Evolutionary conservation across 129 eudicot genomes (phyloP).

Genomic region (Sambucus nigra): DNA sequence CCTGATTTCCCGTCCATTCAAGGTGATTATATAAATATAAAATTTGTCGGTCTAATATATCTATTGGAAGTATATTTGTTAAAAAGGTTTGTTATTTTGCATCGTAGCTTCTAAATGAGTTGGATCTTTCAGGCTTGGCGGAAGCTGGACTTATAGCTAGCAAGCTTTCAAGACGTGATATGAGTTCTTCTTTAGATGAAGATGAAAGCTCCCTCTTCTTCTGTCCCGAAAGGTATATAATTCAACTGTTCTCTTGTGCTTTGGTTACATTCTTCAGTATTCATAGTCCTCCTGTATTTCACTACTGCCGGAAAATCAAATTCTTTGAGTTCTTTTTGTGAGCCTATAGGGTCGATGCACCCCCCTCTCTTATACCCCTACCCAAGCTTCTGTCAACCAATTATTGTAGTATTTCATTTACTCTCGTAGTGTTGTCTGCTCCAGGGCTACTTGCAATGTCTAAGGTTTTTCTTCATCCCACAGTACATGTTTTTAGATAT

Average conservation of each 20-base stretch:
- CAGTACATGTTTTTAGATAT: no score
- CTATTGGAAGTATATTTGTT: constrained; percentile 1
- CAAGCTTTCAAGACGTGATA: constrained; percentile 78
- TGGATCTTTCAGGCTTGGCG: constrained; percentile 66
- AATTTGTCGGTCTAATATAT: neutral
- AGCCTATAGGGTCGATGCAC: neutral
- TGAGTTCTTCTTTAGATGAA: constrained; percentile 47
- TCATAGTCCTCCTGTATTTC: neutral
- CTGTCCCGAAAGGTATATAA: constrained; percentile 69
- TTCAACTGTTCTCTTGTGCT: constrained; percentile 8
- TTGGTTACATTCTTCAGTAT: neutral
- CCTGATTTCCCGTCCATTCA: constrained; percentile 93
- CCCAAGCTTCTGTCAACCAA: neutral
- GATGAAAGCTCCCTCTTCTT: constrained; percentile 53
- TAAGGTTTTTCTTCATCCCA: neutral
- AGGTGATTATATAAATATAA: constrained; percentile 33
- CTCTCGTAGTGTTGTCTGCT: no score
- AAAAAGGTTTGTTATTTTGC: neutral
- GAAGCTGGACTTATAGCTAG: constrained; percentile 98
- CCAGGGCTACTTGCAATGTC: neutral
- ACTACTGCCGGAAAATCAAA: neutral
- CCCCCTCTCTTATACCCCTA: no score
- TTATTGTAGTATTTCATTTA: neutral
- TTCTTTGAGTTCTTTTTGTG: neutral
- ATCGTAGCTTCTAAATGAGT: constrained; percentile 13